Conservation (phyloP, 495 filamentous ascomycete species). For the Aspergillus heteromorphus region DNA sequence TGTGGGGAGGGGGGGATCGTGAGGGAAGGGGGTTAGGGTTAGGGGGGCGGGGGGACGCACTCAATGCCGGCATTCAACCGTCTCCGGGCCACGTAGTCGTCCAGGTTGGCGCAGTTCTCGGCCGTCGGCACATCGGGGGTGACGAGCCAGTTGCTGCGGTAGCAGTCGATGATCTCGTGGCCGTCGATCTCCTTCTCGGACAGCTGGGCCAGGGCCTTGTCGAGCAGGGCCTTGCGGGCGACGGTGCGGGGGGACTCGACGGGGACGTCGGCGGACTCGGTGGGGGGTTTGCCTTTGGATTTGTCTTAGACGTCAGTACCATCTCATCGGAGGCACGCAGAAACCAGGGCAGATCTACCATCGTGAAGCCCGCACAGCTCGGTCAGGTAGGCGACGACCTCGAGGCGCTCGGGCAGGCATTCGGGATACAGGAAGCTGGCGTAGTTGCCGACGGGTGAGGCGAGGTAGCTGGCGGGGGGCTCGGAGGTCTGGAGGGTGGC, state of each 20-base stretch:
- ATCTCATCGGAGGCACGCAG: too few relatives aligned
- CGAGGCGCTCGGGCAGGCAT: constrained; percentile 36
- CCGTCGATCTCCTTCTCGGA: constrained; percentile 11
- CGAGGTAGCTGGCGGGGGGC: constrained; percentile 5
- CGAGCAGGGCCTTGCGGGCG: constrained; percentile 7
- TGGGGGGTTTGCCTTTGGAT: constrained; percentile 1
- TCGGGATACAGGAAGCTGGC: constrained; percentile 25
- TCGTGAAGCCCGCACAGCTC: constrained; percentile 42
- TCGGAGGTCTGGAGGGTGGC: constrained; percentile 3
- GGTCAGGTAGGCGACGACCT: constrained; percentile 36
- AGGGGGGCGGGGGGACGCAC: not conserved
- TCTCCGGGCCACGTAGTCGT: constrained; percentile 10
- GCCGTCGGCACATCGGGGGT: constrained; percentile 7
- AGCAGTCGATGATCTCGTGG: constrained; percentile 13
- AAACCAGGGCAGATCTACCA: constrained; percentile 17
- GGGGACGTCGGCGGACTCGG: constrained; percentile 3
- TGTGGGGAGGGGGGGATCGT: not conserved
- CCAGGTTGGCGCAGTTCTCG: constrained; percentile 10
- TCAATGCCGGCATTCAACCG: constrained; percentile 9
- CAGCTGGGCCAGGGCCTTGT: constrained; percentile 10
- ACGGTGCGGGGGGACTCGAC: constrained; percentile 7
- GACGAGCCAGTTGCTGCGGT: constrained; percentile 13
- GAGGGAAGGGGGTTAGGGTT: not conserved
- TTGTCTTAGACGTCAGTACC: not conserved
- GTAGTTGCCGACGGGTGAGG: constrained; percentile 12